Percentiles rank a stretch among this genome's conserved stretches.
Conservation (phyloP, 192 early-diverging fungal species). For the Coemansia sp. region DNA sequence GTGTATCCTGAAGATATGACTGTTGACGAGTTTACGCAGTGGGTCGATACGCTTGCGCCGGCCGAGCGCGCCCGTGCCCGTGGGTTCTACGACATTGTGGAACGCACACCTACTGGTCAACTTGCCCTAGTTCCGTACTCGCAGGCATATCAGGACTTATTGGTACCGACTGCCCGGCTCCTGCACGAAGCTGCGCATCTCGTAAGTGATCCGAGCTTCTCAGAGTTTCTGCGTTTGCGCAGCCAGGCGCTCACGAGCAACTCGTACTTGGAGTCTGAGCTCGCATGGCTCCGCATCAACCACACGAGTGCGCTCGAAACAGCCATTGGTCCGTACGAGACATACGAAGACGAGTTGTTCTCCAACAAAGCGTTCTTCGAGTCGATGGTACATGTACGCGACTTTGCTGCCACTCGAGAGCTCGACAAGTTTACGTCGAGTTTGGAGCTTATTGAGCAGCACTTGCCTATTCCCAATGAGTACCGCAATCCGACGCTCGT, state of each 20-base stretch:
- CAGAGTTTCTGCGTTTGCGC: conserved; percentile 59
- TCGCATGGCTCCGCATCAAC: conserved; percentile 68
- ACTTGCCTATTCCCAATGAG: conserved; percentile 63
- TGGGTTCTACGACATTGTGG: conserved; percentile 65
- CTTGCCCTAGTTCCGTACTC: conserved; percentile 52
- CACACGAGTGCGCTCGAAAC: conserved; percentile 65
- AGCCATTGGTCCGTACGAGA: conserved; percentile 72
- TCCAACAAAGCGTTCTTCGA: conserved; percentile 69
- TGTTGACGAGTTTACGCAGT: conserved; percentile 60
- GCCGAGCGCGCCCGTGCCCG: conserved; percentile 57
- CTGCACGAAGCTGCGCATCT: conserved; percentile 60
- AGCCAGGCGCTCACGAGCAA: conserved; percentile 62
- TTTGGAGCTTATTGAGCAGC: conserved; percentile 66
- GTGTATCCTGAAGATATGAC: conserved; percentile 75
- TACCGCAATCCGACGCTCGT: conserved; percentile 65
- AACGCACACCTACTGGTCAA: conserved; percentile 18
- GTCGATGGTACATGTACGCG: conserved; percentile 66
- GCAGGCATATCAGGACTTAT: conserved; percentile 58
- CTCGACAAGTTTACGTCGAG: conserved; percentile 66
- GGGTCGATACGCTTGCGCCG: conserved; percentile 52
- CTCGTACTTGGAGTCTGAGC: conserved; percentile 65
- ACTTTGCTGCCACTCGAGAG: conserved; percentile 57
- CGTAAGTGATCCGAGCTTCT: conserved; percentile 60
- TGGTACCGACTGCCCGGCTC: conserved; percentile 56
- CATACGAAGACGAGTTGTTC: conserved; percentile 69